Conservation (phyloP, 2,329 filamentous ascomycete genomes). For the Sclerotinia borealis region DNA sequence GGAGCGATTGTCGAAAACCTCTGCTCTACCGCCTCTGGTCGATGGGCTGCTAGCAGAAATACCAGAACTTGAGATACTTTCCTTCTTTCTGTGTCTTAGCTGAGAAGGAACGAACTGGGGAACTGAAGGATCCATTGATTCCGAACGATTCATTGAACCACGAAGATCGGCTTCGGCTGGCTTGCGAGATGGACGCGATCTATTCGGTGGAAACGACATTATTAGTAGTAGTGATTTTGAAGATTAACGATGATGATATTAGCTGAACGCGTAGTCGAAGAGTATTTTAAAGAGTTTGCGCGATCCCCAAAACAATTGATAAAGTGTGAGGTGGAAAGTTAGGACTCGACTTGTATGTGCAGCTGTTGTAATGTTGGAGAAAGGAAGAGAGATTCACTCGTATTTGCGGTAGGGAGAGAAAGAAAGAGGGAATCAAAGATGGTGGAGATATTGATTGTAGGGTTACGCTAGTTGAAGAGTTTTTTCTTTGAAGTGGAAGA, state of each 20-base stretch:
- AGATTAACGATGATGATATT: not conserved
- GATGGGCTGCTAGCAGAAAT: not conserved
- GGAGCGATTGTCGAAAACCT: not conserved
- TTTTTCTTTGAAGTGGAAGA: not conserved
- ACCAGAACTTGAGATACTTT: not conserved
- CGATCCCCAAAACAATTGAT: not conserved
- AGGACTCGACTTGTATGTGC: not conserved
- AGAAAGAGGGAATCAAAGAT: not conserved
- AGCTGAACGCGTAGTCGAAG: not conserved
- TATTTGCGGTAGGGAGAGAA: not conserved
- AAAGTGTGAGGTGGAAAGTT: not conserved
- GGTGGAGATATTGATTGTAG: not conserved
- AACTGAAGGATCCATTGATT: not conserved
- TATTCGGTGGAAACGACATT: constrained; percentile 3
- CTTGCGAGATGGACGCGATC: not conserved
- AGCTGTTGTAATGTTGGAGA: not conserved
- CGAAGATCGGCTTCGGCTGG: not conserved
- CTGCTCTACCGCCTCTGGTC: not conserved
- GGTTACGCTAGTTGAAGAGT: not conserved
- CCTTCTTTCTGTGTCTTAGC: not conserved
- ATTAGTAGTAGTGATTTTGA: not conserved
- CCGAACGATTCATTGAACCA: not conserved
- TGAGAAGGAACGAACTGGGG: not conserved
- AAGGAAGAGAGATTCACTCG: not conserved
- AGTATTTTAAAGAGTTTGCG: not conserved